A percentile compares a stretch with the other conserved stretches of the same genome.
Conservation (phyloP, 176 grass and related monocot genomes). For the Areca catechu region DNA sequence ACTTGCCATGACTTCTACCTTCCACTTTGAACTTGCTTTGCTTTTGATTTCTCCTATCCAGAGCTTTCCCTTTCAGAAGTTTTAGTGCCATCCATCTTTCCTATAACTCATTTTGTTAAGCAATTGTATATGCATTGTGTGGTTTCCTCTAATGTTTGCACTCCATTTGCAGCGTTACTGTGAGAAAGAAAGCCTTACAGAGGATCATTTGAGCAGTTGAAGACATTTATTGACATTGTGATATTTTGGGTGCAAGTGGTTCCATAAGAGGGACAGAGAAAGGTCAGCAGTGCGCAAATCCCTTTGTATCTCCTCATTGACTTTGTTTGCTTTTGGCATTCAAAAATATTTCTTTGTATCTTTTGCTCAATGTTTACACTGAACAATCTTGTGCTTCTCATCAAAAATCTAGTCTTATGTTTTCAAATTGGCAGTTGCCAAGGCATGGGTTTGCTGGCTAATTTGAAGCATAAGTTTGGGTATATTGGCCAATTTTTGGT, state of each 20-base stretch:
- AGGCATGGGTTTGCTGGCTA: no score
- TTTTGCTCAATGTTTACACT: neutral
- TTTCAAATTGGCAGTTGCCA: no score
- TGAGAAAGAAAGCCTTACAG: conserved; percentile 74
- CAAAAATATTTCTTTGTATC: neutral
- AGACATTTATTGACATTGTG: conserved; percentile 87
- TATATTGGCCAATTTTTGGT: no score
- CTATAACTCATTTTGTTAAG: no score
- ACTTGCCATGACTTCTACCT: no score
- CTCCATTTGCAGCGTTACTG: conserved; percentile 62
- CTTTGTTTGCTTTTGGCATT: neutral
- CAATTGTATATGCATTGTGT: no score
- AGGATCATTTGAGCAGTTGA: conserved; percentile 83
- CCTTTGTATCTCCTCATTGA: neutral
- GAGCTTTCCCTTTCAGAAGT: no score
- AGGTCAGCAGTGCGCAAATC: conserved; percentile 38
- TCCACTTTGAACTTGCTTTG: no score
- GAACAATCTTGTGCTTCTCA: neutral
- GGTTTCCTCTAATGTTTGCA: neutral
- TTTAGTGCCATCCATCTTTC: no score
- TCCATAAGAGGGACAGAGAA: conserved; percentile 97
- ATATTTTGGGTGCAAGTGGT: conserved; percentile 82
- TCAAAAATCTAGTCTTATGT: no score
- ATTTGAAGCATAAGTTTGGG: no score
- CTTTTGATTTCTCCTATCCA: no score